These are phyloP conservation scores for Kluyveromyces sp. DNA, from an alignment of 1,139 yeast genomes.

Conservation along the genomic window DNA sequence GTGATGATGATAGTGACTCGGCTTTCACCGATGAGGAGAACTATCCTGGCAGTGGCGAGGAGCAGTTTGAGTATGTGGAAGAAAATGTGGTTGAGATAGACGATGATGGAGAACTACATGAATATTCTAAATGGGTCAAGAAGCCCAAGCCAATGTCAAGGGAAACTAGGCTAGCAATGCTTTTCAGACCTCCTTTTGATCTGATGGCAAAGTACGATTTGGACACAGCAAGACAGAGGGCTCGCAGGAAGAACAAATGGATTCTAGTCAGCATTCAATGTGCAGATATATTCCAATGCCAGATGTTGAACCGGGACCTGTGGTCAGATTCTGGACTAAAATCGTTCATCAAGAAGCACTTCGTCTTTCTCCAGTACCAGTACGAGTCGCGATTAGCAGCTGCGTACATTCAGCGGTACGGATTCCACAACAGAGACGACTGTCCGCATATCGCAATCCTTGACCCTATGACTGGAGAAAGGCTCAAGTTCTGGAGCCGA, in stretches of 20 bases:
- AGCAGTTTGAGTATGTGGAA: conserved; percentile 28
- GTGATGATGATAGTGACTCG: conserved; percentile 19
- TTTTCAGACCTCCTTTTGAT: conserved; percentile 93
- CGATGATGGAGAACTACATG: conserved; percentile 30
- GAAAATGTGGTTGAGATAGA: conserved; percentile 31
- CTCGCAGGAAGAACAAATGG: conserved; percentile 67
- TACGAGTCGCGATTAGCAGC: conserved; percentile 68
- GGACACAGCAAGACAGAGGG: conserved; percentile 65
- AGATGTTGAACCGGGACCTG: conserved; percentile 83
- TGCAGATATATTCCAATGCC: conserved; percentile 76
- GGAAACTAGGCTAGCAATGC: conserved; percentile 54
- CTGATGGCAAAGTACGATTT: conserved; percentile 60
- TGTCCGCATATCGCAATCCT: conserved; percentile 87
- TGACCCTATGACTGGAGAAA: conserved; percentile 94
- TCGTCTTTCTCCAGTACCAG: conserved; percentile 77
- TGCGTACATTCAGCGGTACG: conserved; percentile 65
- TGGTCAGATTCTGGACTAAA: conserved; percentile 77
- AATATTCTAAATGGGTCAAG: conserved; percentile 25
- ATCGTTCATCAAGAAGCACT: conserved; percentile 54
- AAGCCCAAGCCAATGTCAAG: conserved; percentile 23
- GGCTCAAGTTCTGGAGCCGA: conserved; percentile 62
- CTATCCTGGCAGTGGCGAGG: conserved; percentile 21
- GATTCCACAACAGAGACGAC: conserved; percentile 40
- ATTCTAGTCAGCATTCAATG: conserved; percentile 84
- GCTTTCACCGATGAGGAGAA: conserved; percentile 17